Evolutionary conservation across 345 rosid species (phyloP).

Genomic region (Sonneratia caseolaris): DNA sequence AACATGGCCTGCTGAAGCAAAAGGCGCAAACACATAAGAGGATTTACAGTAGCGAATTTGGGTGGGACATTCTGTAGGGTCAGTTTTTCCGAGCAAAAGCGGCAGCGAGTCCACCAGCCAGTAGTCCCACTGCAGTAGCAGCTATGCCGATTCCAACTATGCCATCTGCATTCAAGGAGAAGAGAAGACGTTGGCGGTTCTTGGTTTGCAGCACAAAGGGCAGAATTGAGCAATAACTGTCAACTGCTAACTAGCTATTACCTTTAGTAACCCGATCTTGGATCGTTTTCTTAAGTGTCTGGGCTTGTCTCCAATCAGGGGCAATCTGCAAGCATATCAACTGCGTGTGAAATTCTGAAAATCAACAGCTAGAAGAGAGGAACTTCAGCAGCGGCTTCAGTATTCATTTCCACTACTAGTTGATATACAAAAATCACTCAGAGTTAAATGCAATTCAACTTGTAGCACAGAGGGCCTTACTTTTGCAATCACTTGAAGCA

Average conservation of each 20-base stretch:
- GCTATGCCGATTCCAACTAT: constrained; percentile 77
- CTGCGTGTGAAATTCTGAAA: neutral
- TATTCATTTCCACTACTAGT: neutral
- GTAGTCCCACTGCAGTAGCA: constrained; percentile 60
- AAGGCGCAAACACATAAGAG: neutral
- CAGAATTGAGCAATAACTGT: neutral
- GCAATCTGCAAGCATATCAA: constrained; percentile 31
- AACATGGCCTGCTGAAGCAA: neutral
- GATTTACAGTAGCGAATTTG: neutral
- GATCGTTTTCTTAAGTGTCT: constrained; percentile 42
- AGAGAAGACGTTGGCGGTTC: neutral
- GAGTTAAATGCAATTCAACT: neutral
- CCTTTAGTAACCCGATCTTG: constrained; percentile 65
- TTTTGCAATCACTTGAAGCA: neutral
- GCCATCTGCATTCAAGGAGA: constrained; percentile 47
- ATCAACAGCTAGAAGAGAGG: neutral
- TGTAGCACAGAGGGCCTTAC: neutral
- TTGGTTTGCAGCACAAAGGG: neutral
- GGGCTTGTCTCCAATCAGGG: constrained; percentile 73
- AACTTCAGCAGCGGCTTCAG: neutral
- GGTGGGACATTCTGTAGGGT: neutral
- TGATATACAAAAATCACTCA: neutral
- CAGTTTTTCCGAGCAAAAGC: constrained; percentile 54
- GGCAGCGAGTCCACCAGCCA: constrained; percentile 67
- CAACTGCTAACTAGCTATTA: constrained; percentile 7